Percentiles rank a stretch among this genome's conserved stretches.
phyloP scores from a whole-genome alignment of 306 rosid species.

The Vigna radiata region DNA sequence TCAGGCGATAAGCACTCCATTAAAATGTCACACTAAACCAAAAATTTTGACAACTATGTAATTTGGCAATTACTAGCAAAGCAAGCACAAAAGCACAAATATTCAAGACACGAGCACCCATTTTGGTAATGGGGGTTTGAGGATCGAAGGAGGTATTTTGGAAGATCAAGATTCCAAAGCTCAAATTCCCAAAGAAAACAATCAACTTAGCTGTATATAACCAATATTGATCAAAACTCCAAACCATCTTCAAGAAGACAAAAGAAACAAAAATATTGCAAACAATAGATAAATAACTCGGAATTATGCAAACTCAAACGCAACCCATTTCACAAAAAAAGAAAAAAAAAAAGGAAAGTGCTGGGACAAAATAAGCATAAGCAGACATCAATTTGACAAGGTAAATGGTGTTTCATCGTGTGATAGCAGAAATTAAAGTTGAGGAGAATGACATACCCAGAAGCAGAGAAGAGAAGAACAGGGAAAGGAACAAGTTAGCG shows the following conservation, averaged over 20 bases:
- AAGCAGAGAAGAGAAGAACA: neutral
- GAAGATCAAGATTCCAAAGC: slow-evolving; percentile 10
- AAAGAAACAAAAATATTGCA: neutral
- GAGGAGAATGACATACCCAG: slow-evolving; percentile 23
- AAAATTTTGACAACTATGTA: neutral
- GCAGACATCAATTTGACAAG: neutral
- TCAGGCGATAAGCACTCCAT: too few species aligned
- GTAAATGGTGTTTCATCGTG: neutral
- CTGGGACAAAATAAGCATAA: neutral
- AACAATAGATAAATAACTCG: neutral
- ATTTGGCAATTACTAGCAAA: neutral
- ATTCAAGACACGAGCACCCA: neutral
- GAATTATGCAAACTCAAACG: neutral
- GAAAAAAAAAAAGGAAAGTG: neutral
- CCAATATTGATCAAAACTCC: neutral
- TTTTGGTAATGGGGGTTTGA: neutral
- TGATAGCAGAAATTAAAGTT: neutral
- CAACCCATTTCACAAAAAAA: neutral
- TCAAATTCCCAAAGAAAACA: slow-evolving; percentile 13
- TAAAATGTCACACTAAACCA: neutral
- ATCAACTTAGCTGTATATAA: neutral
- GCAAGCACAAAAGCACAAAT: slow-evolving; percentile 17
- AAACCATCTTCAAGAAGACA: neutral
- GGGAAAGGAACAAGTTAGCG: slow-evolving; percentile 23
- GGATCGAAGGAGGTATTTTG: neutral